These are phyloP conservation scores for Aegilops sharonensis DNA, from an alignment of 176 grass and related monocot species.

Conservation along the genomic window DNA sequence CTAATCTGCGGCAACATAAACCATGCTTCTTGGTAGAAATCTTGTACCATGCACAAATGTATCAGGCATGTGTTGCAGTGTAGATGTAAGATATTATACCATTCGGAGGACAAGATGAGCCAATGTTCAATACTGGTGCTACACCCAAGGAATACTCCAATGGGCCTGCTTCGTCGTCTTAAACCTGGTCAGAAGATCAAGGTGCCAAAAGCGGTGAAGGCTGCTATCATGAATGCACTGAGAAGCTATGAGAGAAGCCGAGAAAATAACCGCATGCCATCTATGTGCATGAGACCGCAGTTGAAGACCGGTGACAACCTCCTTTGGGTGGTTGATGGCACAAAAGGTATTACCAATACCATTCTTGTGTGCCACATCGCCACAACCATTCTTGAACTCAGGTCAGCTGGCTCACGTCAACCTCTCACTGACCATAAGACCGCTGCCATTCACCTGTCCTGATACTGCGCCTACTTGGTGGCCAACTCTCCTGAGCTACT, in stretches of 20 bases:
- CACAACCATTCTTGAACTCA: slow-evolving; percentile 21
- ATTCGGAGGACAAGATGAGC: not conserved
- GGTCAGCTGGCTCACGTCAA: not conserved
- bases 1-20: not conserved
- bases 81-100: not conserved
- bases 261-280: not conserved
- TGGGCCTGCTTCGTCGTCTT: not conserved
- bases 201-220: not conserved
- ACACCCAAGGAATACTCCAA: not conserved
- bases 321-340: not conserved
- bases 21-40: not conserved
- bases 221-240: not conserved
- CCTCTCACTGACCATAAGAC: not conserved
- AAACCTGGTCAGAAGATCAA: not conserved
- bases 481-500: not conserved
- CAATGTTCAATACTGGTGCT: not conserved
- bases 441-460: not conserved
- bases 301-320: not conserved
- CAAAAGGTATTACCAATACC: not conserved
- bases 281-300: accelerated
- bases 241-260: not conserved
- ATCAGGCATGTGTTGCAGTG: not conserved
- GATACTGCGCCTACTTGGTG: not conserved
- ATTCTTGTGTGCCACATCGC: slow-evolving; percentile 28
- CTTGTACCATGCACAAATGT: not conserved